Evolutionary conservation across 148 eudicot species (phyloP).

Genomic region (Spergularia marina): DNA sequence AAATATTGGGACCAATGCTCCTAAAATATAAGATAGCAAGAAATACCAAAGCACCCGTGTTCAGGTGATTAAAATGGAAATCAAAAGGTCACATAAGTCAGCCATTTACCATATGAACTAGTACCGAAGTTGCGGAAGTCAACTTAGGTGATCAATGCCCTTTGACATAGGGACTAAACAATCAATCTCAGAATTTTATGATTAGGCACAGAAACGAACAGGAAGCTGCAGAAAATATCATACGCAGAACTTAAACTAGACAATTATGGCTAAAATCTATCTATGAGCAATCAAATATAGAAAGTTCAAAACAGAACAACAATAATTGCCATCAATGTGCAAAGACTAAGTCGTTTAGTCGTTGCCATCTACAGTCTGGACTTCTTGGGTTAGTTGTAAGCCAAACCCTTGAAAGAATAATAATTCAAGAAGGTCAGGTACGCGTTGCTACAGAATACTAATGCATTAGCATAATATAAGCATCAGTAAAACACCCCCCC

Average conservation of each 20-base stretch:
- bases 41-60: neutral
- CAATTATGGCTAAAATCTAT: neutral
- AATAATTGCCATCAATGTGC: conserved; percentile 7
- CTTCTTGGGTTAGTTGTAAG: neutral
- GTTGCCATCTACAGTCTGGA: neutral
- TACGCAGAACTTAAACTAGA: neutral
- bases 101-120: neutral
- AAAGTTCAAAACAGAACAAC: neutral
- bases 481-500: neutral
- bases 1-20: no score
- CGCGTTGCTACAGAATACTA: neutral
- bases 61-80: neutral
- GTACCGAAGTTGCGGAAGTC: neutral
- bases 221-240: neutral
- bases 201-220: conserved; percentile 6
- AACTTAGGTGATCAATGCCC: neutral
- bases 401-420: neutral
- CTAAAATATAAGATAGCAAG: neutral
- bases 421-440: neutral
- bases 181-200: neutral
- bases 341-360: neutral
- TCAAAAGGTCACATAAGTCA: neutral
- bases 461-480: neutral
- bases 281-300: neutral
- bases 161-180: neutral